Conservation (phyloP, 306 rosid genomes). For the Phaseolus lunatus region DNA sequence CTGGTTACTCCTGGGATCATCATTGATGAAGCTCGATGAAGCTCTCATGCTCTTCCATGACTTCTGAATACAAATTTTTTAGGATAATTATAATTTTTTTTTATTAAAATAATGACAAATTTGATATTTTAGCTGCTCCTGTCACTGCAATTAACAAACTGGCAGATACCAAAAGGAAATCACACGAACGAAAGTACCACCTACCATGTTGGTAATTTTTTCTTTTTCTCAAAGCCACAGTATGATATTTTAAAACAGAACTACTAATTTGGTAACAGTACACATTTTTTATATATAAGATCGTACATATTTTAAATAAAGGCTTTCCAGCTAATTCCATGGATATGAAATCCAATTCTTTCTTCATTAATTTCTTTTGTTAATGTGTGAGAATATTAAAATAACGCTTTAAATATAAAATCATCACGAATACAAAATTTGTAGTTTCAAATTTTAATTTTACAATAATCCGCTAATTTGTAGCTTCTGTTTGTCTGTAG, state of each 20-base stretch:
- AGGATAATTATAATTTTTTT: conserved; percentile 2
- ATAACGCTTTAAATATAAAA: neutral
- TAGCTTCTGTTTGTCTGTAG: too few species aligned
- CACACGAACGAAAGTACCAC: too few species aligned
- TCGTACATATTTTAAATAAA: neutral
- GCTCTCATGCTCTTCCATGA: conserved; percentile 93
- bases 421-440: neutral
- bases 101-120: conserved; percentile 6
- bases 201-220: too few species aligned
- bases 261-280: neutral
- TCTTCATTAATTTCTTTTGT: neutral
- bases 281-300: too few species aligned
- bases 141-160: neutral
- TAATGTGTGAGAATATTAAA: neutral
- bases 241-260: neutral
- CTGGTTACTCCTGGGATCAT: conserved; percentile 58
- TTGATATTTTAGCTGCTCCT: neutral
- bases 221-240: neutral
- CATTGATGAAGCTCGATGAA: conserved; percentile 82
- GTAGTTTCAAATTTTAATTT: neutral
- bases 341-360: neutral
- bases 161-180: neutral
- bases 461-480: too few species aligned
- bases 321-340: neutral
- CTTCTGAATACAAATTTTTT: conserved; percentile 55